phyloP scores from a whole-genome alignment of 2,329 filamentous ascomycete genomes.

The Myriangium duriaei region DNA sequence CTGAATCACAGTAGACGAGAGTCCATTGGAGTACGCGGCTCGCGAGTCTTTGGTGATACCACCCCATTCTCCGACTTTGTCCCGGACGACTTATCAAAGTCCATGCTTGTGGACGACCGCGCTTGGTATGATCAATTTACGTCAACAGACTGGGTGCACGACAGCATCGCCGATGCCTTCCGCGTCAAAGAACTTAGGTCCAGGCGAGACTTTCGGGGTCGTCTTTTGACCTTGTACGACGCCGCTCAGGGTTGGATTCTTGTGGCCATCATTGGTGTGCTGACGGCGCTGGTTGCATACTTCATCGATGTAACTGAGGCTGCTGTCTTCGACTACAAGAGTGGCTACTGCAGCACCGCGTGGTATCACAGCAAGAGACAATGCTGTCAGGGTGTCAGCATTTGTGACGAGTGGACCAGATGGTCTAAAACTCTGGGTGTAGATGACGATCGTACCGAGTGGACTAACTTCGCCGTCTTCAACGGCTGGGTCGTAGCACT shows the following conservation, averaged over 20 bases:
- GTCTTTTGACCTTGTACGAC: constrained; percentile 64
- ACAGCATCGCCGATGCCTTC: constrained; percentile 88
- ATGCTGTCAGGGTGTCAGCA: constrained; percentile 45
- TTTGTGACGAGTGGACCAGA: constrained; percentile 48
- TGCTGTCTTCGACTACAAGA: constrained; percentile 78
- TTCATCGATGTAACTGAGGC: constrained; percentile 78
- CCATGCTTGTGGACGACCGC: constrained; percentile 67
- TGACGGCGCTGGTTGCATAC: constrained; percentile 79
- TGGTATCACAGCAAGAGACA: constrained; percentile 64
- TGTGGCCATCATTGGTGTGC: constrained; percentile 74
- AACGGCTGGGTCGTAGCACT: constrained; percentile 58
- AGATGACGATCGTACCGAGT: constrained; percentile 35
- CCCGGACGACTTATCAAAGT: constrained; percentile 40
- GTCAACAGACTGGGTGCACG: constrained; percentile 95
- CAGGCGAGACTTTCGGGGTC: constrained; percentile 75
- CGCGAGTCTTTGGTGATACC: constrained; percentile 42
- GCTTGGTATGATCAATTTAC: constrained; percentile 99
- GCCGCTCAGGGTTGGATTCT: constrained; percentile 89
- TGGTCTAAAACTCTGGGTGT: constrained; percentile 50
- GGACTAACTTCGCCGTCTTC: constrained; percentile 70
- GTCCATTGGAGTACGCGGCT: constrained; percentile 36
- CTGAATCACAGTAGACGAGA: constrained; percentile 36
- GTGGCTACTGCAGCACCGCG: constrained; percentile 60
- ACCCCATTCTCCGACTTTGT: constrained; percentile 1
- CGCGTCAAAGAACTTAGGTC: constrained; percentile 72